Evolutionary conservation across 768 basidiomycete species (phyloP).

Genomic region (Suillus bovinus): DNA sequence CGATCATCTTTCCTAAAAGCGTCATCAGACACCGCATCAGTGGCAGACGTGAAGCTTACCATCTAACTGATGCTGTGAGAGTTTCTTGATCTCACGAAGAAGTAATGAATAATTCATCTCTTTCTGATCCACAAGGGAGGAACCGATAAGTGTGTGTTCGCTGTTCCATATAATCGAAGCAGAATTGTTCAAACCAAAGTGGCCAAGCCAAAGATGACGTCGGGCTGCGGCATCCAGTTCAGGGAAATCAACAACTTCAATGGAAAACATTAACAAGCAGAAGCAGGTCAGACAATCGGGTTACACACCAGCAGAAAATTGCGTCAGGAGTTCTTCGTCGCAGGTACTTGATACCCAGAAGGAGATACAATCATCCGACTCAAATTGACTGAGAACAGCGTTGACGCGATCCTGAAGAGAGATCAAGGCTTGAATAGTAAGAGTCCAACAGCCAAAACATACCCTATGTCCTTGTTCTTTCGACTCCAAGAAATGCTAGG

Average conservation of each 20-base stretch:
- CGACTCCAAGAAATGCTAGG: background rate
- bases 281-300: too few relatives aligned
- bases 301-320: background rate
- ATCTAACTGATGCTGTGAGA: background rate
- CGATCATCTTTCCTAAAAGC: background rate
- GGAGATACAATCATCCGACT: background rate
- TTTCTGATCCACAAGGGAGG: background rate
- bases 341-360: slow-evolving; percentile 3
- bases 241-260: background rate
- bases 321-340: background rate
- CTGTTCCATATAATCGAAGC: background rate
- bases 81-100: slow-evolving; percentile 4
- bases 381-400: background rate
- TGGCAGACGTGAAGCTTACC: background rate
- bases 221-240: background rate
- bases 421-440: background rate
- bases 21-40: background rate
- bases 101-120: background rate
- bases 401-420: background rate
- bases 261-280: background rate
- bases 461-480: background rate
- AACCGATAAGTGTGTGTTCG: background rate
- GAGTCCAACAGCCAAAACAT: background rate
- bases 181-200: background rate
- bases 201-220: slow-evolving; percentile 1